These are phyloP conservation scores for Candida coquimbonensis DNA, from an alignment of 805 yeast species.

Conservation along the genomic window DNA sequence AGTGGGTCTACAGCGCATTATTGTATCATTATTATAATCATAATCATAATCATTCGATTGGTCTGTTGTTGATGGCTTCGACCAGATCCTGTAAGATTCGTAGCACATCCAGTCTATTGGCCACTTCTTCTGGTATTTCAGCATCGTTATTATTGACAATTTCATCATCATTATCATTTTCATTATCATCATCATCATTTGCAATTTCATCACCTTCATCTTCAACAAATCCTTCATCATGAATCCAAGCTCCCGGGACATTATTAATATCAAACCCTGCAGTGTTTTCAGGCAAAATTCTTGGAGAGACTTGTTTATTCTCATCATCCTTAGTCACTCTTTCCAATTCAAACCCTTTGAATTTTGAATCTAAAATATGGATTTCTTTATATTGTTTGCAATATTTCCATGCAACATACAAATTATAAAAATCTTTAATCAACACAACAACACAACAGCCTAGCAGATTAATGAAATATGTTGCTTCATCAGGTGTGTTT, in stretches of 20 bases:
- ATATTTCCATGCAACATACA: slow-evolving; percentile 27
- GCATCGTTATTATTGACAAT: too few species aligned
- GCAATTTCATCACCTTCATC: not conserved
- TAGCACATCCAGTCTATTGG: too few species aligned
- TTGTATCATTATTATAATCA: too few species aligned
- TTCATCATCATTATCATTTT: too few species aligned
- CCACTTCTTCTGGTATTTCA: too few species aligned
- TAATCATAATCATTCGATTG: too few species aligned
- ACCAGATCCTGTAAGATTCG: too few species aligned
- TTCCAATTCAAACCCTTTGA: slow-evolving; percentile 5
- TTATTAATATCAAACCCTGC: not conserved
- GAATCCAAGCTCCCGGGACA: not conserved
- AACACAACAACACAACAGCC: slow-evolving; percentile 27
- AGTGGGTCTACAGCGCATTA: too few species aligned
- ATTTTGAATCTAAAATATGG: slow-evolving; percentile 11
- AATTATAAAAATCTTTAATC: slow-evolving; percentile 26
- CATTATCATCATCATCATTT: not conserved
- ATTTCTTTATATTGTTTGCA: slow-evolving; percentile 23
- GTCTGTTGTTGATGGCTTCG: too few species aligned
- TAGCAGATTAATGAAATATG: slow-evolving; percentile 27
- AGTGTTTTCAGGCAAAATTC: not conserved
- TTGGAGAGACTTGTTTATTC: not conserved
- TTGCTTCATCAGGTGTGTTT: slow-evolving; percentile 32
- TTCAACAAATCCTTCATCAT: not conserved
- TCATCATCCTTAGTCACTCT: not conserved